Base-by-base conservation (phyloP, 1,284 basidiomycete species). In the Agaricales sp. region DNA sequence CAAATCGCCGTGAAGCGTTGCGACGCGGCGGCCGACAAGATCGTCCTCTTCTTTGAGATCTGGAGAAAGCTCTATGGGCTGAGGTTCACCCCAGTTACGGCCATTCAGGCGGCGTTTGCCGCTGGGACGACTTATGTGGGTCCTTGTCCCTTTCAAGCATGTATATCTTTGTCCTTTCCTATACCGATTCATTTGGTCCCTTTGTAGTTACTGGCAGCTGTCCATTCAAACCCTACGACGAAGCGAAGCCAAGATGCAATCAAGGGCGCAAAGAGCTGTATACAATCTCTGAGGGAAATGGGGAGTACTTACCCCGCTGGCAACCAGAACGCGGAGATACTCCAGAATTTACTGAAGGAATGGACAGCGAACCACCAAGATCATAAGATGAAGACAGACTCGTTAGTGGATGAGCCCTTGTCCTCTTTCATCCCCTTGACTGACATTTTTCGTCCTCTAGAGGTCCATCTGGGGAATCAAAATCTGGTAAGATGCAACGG, bases 101-200 rank as follows among this genome's bases (percentile, higher is more conserved):
- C 44, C 18, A 45, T 45, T n/a, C 44, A 45, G 18, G 20, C 24
- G 21, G 44, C 24, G 4, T 45, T 45, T 45, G 44, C 44, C 20
- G 14, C 44, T 21, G 44, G 44, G 20, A 45, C 44, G 20, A 45
- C 24, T 26, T 45, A 45, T 18, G 39, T 41, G 19, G 4, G 39
- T 41, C 6, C 4, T 8, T 41, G 13, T 41, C 39, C 8, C 19
- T 6, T 16, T 8, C 39, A 11, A 8, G 8, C n/a, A 8, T 35
- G 30, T 35, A n/a, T 20, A 6, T 16, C 39, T 4, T n/a, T 20
- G 8, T 41, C 8, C n/a, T 16, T 41, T n/a, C 6, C 39, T 41
- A 41, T n/a, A 20, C 18, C 18, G 8, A 30, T n/a, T n/a, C 26
- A 30, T 14, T 14, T 30, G 26, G 6, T 30, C 26, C 26, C 6